Percentiles rank a stretch among this genome's conserved stretches.
These are phyloP conservation scores for Cryomyces antarcticus DNA, from an alignment of 495 filamentous ascomycete species.

Conservation along the genomic window DNA sequence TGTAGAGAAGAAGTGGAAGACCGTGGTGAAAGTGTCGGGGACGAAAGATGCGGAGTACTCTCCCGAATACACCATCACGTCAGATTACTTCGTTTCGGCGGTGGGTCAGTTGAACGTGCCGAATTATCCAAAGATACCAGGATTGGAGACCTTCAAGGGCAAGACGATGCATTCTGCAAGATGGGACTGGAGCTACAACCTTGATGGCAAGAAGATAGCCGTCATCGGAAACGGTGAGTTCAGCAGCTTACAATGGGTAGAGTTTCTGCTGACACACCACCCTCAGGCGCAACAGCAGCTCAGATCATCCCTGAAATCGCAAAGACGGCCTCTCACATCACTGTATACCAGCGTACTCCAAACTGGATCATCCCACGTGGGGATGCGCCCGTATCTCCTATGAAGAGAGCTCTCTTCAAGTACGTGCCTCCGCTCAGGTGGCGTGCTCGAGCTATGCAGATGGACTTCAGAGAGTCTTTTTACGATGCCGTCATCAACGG, in stretches of 20 bases:
- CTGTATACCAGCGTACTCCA: constrained; percentile 46
- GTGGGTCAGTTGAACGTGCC: constrained; percentile 45
- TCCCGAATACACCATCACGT: constrained; percentile 23
- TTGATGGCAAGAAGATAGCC: constrained; percentile 30
- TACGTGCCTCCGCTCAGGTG: constrained; percentile 27
- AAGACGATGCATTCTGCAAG: constrained; percentile 33
- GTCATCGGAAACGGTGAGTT: constrained; percentile 17
- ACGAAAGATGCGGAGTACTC: constrained; percentile 27
- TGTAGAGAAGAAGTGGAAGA: constrained; percentile 31
- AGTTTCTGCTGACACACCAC: no score
- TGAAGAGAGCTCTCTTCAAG: constrained; percentile 19
- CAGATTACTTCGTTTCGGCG: constrained; percentile 42
- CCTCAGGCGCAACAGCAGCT: constrained; percentile 43
- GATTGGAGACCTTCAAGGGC: constrained; percentile 31
- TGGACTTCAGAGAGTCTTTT: constrained; percentile 28
- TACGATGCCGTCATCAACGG: constrained; percentile 21
- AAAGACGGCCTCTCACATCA: constrained; percentile 31
- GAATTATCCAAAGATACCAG: constrained; percentile 35
- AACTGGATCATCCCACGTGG: constrained; percentile 40
- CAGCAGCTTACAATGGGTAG: neutral
- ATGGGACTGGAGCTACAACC: constrained; percentile 31
- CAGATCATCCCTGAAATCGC: constrained; percentile 49
- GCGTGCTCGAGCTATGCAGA: constrained; percentile 25
- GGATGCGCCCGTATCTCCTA: constrained; percentile 21
- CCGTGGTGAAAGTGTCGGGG: constrained; percentile 22